Evolutionary conservation across 352 stramenopile species (phyloP).

Genomic region (Globisporangium sylvaticum): DNA sequence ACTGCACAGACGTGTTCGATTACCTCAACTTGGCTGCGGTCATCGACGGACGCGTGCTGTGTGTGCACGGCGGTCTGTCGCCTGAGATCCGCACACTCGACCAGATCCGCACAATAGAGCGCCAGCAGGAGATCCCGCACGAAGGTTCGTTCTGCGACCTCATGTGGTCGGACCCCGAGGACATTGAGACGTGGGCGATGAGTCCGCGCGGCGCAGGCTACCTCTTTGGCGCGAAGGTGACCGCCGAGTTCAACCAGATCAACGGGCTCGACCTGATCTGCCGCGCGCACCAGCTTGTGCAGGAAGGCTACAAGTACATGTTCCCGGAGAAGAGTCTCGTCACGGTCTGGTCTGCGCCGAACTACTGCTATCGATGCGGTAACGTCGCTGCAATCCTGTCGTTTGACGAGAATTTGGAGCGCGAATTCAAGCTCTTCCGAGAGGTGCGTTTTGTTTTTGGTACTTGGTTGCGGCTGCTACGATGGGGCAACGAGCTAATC

Average conservation of each 20-base stretch:
- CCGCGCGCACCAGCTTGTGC: slow-evolving; percentile 85
- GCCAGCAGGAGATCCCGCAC: slow-evolving; percentile 95
- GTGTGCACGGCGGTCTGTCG: slow-evolving; percentile 94
- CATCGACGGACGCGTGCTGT: slow-evolving; percentile 90
- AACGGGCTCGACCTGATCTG: slow-evolving; percentile 89
- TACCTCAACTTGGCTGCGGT: slow-evolving; percentile 93
- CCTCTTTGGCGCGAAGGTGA: slow-evolving; percentile 86
- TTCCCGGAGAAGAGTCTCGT: slow-evolving; percentile 83
- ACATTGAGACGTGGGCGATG: slow-evolving; percentile 90
- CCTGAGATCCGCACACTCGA: slow-evolving; percentile 94
- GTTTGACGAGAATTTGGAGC: slow-evolving; percentile 83
- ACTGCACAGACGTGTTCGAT: slow-evolving; percentile 96
- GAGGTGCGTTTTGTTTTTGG: slow-evolving; percentile 41
- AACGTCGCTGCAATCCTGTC: slow-evolving; percentile 81
- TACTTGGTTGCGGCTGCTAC: background rate
- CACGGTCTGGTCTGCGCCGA: slow-evolving; percentile 79
- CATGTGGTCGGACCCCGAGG: slow-evolving; percentile 97
- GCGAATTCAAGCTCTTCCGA: slow-evolving; percentile 87
- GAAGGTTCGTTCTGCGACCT: slow-evolving; percentile 97
- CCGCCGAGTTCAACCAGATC: slow-evolving; percentile 89
- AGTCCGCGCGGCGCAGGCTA: slow-evolving; percentile 86
- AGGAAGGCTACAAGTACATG: slow-evolving; percentile 92
- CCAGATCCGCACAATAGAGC: slow-evolving; percentile 94
- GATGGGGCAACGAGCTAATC: background rate
- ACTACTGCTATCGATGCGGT: slow-evolving; percentile 86